phyloP scores from a whole-genome alignment of 176 grass and related monocot species.

The Puccinellia tenuiflora region DNA sequence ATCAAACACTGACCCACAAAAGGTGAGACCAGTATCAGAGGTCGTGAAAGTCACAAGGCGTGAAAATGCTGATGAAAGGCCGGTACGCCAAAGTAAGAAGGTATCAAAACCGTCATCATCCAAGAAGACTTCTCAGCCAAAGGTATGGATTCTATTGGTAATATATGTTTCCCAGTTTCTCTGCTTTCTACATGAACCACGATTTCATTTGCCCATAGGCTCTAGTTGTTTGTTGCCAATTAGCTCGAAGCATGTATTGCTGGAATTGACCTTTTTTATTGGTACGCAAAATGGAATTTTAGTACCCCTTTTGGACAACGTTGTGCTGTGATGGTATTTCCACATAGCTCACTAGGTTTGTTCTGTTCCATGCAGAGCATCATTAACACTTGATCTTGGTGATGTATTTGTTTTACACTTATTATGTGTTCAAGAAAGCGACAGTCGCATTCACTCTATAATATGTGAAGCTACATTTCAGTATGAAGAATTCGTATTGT shows the following conservation, averaged over 20 bases:
- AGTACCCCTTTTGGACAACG: background rate
- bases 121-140: slow-evolving; percentile 67
- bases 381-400: background rate
- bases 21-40: slow-evolving; percentile 47
- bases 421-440: background rate
- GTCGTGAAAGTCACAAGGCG: slow-evolving; percentile 56
- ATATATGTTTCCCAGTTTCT: background rate
- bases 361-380: background rate
- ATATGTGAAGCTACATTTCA: background rate
- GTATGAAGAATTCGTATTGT: background rate
- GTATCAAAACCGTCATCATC: slow-evolving; percentile 47
- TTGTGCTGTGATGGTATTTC: background rate
- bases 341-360: background rate
- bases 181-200: background rate
- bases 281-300: background rate
- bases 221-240: background rate
- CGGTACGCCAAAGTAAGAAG: slow-evolving; percentile 49
- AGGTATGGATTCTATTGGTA: slow-evolving; percentile 29
- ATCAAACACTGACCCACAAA: slow-evolving; percentile 40
- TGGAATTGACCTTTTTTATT: background rate
- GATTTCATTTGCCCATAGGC: background rate
- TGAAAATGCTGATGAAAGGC: slow-evolving; percentile 39
- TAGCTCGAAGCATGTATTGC: background rate
- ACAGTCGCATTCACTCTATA: background rate
- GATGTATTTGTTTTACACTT: background rate